Evolutionary conservation across 106 monocot species (phyloP).

Genomic region (Dendrobium nobile): DNA sequence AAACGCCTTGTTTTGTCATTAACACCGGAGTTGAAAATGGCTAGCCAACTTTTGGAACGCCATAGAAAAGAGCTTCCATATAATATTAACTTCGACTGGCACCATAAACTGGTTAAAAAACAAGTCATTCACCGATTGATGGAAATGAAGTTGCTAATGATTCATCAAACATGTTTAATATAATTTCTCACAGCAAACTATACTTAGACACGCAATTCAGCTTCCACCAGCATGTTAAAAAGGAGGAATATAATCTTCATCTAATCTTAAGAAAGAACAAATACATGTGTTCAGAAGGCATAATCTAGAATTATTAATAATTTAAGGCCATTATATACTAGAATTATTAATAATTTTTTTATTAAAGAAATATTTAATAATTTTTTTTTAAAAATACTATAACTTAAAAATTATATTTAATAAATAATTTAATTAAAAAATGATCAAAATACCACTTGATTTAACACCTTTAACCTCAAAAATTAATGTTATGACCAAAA

Average conservation of each 20-base stretch:
- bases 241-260: neutral
- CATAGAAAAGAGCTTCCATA: neutral
- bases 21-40: neutral
- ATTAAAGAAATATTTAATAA: no score
- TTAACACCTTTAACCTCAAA: no score
- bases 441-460: no score
- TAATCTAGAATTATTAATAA: neutral
- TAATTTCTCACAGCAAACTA: neutral
- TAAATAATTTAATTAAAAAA: no score
- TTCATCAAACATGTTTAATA: conserved; percentile 2
- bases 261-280: neutral
- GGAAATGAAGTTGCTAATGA: neutral
- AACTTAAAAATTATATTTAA: no score
- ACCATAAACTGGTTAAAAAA: neutral
- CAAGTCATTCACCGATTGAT: neutral
- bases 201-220: neutral
- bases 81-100: neutral
- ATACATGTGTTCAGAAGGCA: neutral
- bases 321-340: no score
- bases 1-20: neutral
- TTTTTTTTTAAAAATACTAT: no score
- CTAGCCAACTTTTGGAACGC: neutral
- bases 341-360: no score
- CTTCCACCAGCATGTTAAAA: neutral
- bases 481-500: no score